Percentiles rank a stretch among this genome's conserved stretches.
These are phyloP conservation scores for Lactarius deliciosus DNA, from an alignment of 768 basidiomycete genomes.

Conservation along the genomic window DNA sequence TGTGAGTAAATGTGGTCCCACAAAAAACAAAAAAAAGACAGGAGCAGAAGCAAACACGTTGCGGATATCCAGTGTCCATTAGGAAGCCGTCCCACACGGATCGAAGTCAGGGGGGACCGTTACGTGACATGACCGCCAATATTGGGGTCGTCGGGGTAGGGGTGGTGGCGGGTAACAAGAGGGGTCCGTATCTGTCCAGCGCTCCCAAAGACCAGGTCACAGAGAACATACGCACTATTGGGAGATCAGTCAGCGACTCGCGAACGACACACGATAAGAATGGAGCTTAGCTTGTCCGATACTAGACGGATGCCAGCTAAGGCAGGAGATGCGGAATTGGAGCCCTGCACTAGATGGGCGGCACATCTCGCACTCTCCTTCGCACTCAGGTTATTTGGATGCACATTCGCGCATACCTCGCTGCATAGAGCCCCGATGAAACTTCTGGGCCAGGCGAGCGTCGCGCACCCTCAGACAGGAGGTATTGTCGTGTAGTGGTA, in stretches of 20 bases:
- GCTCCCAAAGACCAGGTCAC: background rate
- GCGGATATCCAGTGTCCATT: background rate
- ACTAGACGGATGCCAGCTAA: background rate
- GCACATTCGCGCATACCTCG: background rate
- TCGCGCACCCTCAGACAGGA: background rate
- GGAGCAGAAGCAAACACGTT: too few relatives aligned
- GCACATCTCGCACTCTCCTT: too few relatives aligned
- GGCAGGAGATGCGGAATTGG: background rate
- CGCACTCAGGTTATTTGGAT: too few relatives aligned
- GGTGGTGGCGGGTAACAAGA: background rate
- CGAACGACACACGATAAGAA: background rate
- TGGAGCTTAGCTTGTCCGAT: background rate
- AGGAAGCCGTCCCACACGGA: background rate
- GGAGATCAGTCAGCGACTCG: background rate
- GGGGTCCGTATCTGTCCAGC: background rate
- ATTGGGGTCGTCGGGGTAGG: background rate
- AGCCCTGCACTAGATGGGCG: background rate
- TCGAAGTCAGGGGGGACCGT: background rate
- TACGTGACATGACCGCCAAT: background rate
- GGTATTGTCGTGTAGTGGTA: background rate
- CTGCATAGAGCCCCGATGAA: background rate
- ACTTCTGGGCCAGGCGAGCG: background rate
- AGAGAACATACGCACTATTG: background rate
- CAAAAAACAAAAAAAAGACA: too few relatives aligned
- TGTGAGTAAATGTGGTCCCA: background rate